Evolutionary conservation across 345 rosid genomes (phyloP).

Genomic region (Sonneratia alba): DNA sequence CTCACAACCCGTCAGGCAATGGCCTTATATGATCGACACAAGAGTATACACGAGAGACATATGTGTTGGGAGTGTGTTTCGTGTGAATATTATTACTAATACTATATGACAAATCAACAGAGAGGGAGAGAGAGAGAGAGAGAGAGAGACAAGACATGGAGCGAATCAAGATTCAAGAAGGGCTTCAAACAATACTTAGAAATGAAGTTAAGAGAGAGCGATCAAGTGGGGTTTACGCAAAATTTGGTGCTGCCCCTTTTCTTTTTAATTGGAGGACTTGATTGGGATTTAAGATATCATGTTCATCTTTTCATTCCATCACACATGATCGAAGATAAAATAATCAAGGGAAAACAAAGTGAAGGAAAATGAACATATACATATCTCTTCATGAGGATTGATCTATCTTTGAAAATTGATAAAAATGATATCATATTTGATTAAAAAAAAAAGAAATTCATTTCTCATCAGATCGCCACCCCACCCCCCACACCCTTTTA

Average conservation of each 20-base stretch:
- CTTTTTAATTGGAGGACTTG: slow-evolving; percentile 12
- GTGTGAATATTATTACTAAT: not conserved
- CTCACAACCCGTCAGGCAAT: not conserved
- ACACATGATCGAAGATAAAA: not conserved
- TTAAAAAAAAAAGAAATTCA: no score
- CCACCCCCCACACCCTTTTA: no score
- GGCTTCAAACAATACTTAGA: slow-evolving; percentile 39
- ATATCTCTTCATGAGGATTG: no score
- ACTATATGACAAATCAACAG: not conserved
- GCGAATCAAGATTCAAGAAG: slow-evolving; percentile 3
- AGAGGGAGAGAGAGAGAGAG: not conserved
- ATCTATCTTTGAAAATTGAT: no score
- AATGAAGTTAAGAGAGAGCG: slow-evolving; percentile 51
- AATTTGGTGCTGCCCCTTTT: slow-evolving; percentile 27
- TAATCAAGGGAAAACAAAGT: no score
- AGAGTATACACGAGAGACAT: no score
- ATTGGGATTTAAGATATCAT: slow-evolving; percentile 50
- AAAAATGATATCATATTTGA: no score
- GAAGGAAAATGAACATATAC: no score
- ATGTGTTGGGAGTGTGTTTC: not conserved
- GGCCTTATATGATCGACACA: not conserved
- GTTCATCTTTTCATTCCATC: not conserved
- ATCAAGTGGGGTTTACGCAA: slow-evolving; percentile 60
- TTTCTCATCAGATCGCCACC: no score
- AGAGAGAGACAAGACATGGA: not conserved